Conservation (phyloP, 1,284 basidiomycete genomes). For the Ustilago nuda region DNA sequence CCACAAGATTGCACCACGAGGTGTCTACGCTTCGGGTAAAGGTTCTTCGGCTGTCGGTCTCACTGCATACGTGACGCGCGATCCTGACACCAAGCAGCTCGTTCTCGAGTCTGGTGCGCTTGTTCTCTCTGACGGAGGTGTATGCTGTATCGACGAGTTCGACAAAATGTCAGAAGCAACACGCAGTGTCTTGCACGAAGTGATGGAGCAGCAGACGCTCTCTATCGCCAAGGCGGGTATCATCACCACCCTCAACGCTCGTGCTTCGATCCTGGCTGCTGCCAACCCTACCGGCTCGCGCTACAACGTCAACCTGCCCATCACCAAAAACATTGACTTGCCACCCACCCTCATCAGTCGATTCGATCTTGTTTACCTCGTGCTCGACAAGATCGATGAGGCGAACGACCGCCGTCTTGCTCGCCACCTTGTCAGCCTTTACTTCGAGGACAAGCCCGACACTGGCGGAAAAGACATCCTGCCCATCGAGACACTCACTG, state of each 20-base stretch:
- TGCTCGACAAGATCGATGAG: slow-evolving; percentile 91
- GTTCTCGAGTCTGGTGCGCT: slow-evolving; percentile 97
- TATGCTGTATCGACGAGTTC: slow-evolving; percentile 99
- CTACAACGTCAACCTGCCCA: slow-evolving; percentile 89
- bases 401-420: slow-evolving; percentile 87
- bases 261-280: slow-evolving; percentile 95
- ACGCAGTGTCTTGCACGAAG: slow-evolving; percentile 95
- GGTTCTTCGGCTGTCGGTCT: slow-evolving; percentile 98
- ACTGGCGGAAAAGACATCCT: slow-evolving; percentile 80
- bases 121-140: slow-evolving; percentile 95
- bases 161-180: slow-evolving; percentile 99
- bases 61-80: slow-evolving; percentile 96
- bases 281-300: slow-evolving; percentile 97
- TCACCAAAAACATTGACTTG: slow-evolving; percentile 77
- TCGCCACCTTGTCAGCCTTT: slow-evolving; percentile 90
- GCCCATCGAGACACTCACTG: slow-evolving; percentile 86
- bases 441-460: slow-evolving; percentile 88
- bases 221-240: slow-evolving; percentile 99
- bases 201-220: slow-evolving; percentile 99
- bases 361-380: slow-evolving; percentile 97
- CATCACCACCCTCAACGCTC: slow-evolving; percentile 96
- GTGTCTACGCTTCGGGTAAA: slow-evolving; percentile 86
- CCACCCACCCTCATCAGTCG: slow-evolving; percentile 97
- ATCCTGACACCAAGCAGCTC: slow-evolving; percentile 96
- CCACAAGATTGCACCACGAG: slow-evolving; percentile 96